Percentiles rank a stretch among this genome's conserved stretches.
Conservation (phyloP, 148 eudicot species). For the Rhododendron ovatum region DNA sequence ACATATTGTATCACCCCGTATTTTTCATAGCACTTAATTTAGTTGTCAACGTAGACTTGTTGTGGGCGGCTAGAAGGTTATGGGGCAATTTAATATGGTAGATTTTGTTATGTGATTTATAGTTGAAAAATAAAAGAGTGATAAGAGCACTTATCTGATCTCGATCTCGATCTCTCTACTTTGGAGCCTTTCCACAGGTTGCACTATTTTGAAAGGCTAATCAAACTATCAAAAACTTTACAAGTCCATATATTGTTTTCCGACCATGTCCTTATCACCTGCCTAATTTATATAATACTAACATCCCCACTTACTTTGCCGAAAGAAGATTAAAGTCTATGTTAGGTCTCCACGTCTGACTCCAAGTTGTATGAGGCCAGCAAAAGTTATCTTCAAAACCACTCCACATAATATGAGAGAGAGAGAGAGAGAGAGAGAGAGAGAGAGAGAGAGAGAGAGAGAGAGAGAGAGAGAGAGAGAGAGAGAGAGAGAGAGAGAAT, state of each 20-base stretch:
- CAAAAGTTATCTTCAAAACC: neutral
- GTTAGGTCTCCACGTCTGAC: neutral
- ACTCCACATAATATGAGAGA: neutral
- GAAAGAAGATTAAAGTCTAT: neutral
- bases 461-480: neutral
- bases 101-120: too few species aligned
- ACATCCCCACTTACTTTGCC: neutral
- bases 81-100: too few species aligned
- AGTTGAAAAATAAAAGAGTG: too few species aligned
- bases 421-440: too few species aligned
- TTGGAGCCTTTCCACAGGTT: neutral
- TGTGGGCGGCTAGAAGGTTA: too few species aligned
- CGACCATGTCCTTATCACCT: neutral
- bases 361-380: neutral
- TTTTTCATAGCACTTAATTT: too few species aligned
- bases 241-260: neutral
- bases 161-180: neutral
- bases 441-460: too few species aligned
- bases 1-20: too few species aligned
- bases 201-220: constrained; percentile 21
- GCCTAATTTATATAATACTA: neutral
- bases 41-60: too few species aligned
- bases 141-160: constrained; percentile 19
- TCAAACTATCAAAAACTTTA: constrained; percentile 9
- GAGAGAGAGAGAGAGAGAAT: neutral